phyloP scores from a whole-genome alignment of 495 filamentous ascomycete species.

The Aspergillus saccharolyticus region DNA sequence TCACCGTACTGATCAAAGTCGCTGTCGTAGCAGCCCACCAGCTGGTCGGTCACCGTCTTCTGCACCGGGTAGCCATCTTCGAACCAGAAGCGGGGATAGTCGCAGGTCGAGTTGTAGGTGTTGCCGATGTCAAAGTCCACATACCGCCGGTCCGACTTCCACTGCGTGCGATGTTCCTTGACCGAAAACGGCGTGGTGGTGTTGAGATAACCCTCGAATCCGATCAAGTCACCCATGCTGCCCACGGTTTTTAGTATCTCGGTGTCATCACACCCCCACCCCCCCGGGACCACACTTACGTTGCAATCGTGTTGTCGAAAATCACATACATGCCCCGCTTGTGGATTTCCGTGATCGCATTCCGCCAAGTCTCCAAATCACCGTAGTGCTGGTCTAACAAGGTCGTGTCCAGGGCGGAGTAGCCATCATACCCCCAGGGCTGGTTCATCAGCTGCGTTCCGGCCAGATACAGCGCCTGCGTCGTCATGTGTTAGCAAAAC shows the following conservation, averaged over 20 bases:
- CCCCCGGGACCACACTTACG: slow-evolving; percentile 38
- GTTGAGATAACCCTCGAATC: slow-evolving; percentile 63
- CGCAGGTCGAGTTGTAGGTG: slow-evolving; percentile 51
- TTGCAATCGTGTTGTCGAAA: slow-evolving; percentile 68
- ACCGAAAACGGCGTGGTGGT: slow-evolving; percentile 53
- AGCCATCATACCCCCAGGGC: slow-evolving; percentile 65
- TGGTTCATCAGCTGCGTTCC: slow-evolving; percentile 64
- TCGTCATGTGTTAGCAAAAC: not conserved
- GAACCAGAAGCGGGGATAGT: slow-evolving; percentile 62
- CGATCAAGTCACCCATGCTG: slow-evolving; percentile 61
- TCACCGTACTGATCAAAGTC: slow-evolving; percentile 70
- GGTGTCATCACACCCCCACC: too few species aligned
- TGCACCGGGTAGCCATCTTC: slow-evolving; percentile 53
- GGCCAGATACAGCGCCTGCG: slow-evolving; percentile 60
- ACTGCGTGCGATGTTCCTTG: slow-evolving; percentile 52
- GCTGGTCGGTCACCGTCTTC: slow-evolving; percentile 31
- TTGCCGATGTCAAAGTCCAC: slow-evolving; percentile 59
- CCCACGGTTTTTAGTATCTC: too few species aligned
- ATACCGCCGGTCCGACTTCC: slow-evolving; percentile 54
- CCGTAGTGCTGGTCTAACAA: slow-evolving; percentile 66
- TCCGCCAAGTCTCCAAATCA: slow-evolving; percentile 55
- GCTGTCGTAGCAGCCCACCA: slow-evolving; percentile 60
- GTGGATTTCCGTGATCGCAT: slow-evolving; percentile 60
- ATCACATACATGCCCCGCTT: slow-evolving; percentile 64
- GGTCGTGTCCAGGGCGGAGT: slow-evolving; percentile 63